Base-by-base conservation (phyloP, 306 rosid species). In the Alnus rubra region DNA sequence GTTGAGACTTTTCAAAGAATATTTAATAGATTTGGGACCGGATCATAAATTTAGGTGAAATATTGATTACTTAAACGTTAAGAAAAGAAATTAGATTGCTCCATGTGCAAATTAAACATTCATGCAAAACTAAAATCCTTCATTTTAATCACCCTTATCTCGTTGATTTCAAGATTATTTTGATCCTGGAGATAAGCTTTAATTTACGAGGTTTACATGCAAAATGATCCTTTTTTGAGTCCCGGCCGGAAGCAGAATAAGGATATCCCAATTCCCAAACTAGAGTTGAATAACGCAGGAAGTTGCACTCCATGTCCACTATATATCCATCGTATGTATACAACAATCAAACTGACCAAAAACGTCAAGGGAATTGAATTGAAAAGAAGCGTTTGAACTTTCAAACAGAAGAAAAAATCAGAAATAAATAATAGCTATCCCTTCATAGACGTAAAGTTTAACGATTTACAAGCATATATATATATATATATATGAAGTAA, bases 381-480 rank as follows among this genome's bases (percentile, higher is more conserved):
- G 28, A 23, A 23, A 23, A 23, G 28, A 23, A 23, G 28, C 28
- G 28, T 23, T 23, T 23, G 28, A 23, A 23, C 28, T 23, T 23
- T 23, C 28, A 23, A 23, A 23, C 28, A 23, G 28, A 23, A 23
- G 28, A 23, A 51, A 12, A 28, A 69, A 45, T 9, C 53, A 73
- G 74, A 5, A 67, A 69, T 42, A 74, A 80, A 83, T 78, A 86
- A 74, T 60, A 78, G 55, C 75, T 76, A 81, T 84, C 76, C 83
- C 69, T 86, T 86, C 75, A 75, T 77, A 81, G 14, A 87, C 75
- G 55, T 73, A 71, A 67, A 69, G 69, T 84, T 78, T 62, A 80
- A 76, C 44, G 74, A 78, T 90, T 83, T 90, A 92, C 82, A 85
- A 71, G 81, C 85, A 88, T 72, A 87, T 39, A 74, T 64, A 71